Evolutionary conservation across 208 protist genomes (phyloP).

Genomic region (Endotrypanum monterogeii): DNA sequence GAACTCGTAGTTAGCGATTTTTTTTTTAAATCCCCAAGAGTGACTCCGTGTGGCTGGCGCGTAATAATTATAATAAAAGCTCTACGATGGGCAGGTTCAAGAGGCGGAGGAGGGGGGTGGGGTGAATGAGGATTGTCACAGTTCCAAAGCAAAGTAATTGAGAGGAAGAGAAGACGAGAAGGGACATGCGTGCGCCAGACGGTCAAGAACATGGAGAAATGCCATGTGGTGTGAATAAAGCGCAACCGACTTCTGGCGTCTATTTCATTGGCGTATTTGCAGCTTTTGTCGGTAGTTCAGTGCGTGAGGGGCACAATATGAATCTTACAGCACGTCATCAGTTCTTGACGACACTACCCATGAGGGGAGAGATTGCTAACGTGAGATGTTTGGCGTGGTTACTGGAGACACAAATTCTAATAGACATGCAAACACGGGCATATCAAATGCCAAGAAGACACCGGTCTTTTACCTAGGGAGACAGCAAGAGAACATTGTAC

Average conservation of each 20-base stretch:
- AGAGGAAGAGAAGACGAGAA: no score
- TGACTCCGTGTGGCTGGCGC: no score
- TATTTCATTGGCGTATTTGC: neutral
- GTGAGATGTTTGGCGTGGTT: neutral
- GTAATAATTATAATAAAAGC: no score
- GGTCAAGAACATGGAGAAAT: neutral
- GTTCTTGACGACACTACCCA: neutral
- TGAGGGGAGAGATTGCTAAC: neutral
- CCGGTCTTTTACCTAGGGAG: neutral
- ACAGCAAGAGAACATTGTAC: neutral
- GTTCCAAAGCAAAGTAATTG: no score
- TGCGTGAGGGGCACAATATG: neutral
- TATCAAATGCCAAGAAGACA: neutral
- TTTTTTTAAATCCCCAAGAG: no score
- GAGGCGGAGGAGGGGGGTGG: no score
- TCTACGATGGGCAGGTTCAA: no score
- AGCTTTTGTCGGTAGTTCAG: neutral
- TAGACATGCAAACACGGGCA: slow-evolving; percentile 10
- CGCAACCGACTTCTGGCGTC: neutral
- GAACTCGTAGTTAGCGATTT: no score
- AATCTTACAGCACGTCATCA: neutral
- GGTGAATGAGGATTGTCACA: no score
- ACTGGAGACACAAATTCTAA: neutral
- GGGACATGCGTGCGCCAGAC: neutral
- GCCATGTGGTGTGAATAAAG: neutral